phyloP scores from a whole-genome alignment of 129 eudicot species.

The Cynara cardunculus region DNA sequence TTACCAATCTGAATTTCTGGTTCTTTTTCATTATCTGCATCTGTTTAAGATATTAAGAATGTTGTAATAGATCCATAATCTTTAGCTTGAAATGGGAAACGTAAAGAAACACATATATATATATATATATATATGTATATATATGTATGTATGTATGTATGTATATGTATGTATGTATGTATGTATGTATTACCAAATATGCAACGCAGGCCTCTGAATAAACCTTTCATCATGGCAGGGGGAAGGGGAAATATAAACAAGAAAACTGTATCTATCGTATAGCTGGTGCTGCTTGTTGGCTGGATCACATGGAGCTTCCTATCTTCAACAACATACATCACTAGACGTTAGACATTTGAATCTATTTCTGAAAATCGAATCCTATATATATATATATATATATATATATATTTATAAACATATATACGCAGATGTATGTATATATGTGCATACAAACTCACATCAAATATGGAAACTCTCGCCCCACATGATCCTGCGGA shows the following conservation, averaged over 20 bases:
- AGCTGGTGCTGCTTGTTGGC: constrained; percentile 29
- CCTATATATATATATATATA: neutral
- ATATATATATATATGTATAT: neutral
- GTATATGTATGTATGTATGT: neutral
- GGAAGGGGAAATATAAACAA: constrained; percentile 19
- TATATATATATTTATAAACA: no score
- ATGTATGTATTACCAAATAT: constrained; percentile 23
- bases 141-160: neutral
- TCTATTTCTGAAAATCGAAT: neutral
- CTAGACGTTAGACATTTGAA: constrained; percentile 14
- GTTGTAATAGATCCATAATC: neutral
- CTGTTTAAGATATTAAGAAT: neutral
- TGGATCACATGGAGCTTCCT: constrained; percentile 50
- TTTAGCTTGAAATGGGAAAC: neutral
- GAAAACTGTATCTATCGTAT: constrained; percentile 12
- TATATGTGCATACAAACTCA: neutral
- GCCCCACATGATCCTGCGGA: constrained; percentile 41
- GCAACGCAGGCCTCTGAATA: constrained; percentile 43
- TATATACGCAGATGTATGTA: neutral
- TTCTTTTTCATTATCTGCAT: constrained; percentile 48
- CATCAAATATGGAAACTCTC: constrained; percentile 31
- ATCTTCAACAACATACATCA: constrained; percentile 33
- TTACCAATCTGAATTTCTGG: constrained; percentile 60
- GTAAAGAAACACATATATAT: neutral
- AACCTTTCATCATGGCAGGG: constrained; percentile 41